Percentiles rank a stretch among this genome's conserved stretches.
These are phyloP conservation scores for Aspergillus proliferans DNA, from an alignment of 2,329 filamentous ascomycete genomes.

Conservation along the genomic window DNA sequence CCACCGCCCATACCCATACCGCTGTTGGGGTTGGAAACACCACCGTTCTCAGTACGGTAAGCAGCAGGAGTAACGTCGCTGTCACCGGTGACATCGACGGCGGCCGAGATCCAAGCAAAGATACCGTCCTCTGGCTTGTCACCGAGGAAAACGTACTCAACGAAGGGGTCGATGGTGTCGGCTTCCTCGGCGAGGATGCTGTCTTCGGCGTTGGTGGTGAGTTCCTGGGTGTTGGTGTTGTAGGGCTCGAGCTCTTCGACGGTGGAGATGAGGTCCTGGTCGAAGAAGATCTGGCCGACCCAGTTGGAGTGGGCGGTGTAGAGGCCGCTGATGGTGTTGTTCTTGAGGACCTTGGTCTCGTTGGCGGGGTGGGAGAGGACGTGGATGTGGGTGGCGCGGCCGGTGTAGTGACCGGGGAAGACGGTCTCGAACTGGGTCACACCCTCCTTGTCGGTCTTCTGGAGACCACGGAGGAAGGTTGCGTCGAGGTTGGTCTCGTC, in stretches of 20 bases:
- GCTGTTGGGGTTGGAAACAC: constrained; percentile 23
- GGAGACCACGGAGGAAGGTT: constrained; percentile 43
- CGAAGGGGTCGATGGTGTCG: constrained; percentile 51
- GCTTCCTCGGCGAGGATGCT: constrained; percentile 44
- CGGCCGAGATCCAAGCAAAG: constrained; percentile 50
- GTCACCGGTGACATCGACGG: constrained; percentile 40
- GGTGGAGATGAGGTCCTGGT: constrained; percentile 50
- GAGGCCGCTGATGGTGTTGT: constrained; percentile 47
- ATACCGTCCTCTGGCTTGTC: constrained; percentile 47
- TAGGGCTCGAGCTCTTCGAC: constrained; percentile 48
- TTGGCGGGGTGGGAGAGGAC: constrained; percentile 28
- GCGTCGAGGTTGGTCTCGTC: constrained; percentile 37
- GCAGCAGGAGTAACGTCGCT: constrained; percentile 21
- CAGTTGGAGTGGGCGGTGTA: constrained; percentile 45
- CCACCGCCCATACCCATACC: constrained; percentile 13
- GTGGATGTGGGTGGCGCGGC: constrained; percentile 33
- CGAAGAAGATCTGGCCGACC: constrained; percentile 60
- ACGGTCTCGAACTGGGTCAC: constrained; percentile 38
- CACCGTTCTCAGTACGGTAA: constrained; percentile 28
- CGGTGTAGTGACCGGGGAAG: constrained; percentile 44
- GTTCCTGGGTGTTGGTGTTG: constrained; percentile 39
- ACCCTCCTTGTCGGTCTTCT: constrained; percentile 37
- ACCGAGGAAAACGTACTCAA: constrained; percentile 54
- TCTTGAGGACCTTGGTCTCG: constrained; percentile 35
- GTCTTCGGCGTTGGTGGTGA: constrained; percentile 50